phyloP scores from a whole-genome alignment of 139 green algal genomes.

The Pycnococcus provasolii region DNA sequence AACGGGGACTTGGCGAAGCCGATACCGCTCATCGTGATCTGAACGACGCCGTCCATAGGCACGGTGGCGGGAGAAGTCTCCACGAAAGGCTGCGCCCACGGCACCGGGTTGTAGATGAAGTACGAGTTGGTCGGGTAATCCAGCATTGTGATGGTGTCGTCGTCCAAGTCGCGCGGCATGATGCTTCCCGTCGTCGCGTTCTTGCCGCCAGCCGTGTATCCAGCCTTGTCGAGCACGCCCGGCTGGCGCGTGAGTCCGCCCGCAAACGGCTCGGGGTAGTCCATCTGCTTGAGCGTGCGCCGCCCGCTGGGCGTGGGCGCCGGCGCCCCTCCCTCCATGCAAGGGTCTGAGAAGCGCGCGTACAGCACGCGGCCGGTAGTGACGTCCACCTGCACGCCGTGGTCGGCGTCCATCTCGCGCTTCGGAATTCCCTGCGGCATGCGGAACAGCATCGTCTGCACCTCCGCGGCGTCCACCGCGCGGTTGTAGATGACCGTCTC shows the following conservation, averaged over 20 bases:
- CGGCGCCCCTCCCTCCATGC: no score
- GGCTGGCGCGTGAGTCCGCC: no score
- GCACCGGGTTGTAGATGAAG: no score
- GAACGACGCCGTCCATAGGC: conserved; percentile 10
- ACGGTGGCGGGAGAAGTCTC: background rate
- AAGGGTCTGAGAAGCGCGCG: conserved; percentile 24
- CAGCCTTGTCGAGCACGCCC: conserved; percentile 3
- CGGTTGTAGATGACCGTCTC: no score
- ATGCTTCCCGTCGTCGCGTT: no score
- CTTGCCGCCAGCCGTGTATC: background rate
- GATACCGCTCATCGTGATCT: conserved; percentile 16
- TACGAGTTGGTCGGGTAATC: no score
- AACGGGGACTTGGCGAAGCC: conserved; percentile 28
- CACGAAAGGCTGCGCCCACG: conserved; percentile 15
- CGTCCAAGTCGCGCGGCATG: no score
- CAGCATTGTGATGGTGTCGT: no score
- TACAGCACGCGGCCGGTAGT: conserved; percentile 22
- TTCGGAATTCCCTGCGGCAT: conserved; percentile 18
- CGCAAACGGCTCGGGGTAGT: no score
- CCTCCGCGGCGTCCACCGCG: no score
- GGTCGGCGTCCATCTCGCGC: conserved; percentile 18
- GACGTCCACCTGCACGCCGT: conserved; percentile 20
- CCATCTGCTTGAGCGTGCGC: no score
- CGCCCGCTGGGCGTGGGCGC: no score
- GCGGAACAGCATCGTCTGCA: conserved; percentile 27